Base-by-base conservation (phyloP, 495 filamentous ascomycete species). In the Aspergillus egyptiacus region DNA sequence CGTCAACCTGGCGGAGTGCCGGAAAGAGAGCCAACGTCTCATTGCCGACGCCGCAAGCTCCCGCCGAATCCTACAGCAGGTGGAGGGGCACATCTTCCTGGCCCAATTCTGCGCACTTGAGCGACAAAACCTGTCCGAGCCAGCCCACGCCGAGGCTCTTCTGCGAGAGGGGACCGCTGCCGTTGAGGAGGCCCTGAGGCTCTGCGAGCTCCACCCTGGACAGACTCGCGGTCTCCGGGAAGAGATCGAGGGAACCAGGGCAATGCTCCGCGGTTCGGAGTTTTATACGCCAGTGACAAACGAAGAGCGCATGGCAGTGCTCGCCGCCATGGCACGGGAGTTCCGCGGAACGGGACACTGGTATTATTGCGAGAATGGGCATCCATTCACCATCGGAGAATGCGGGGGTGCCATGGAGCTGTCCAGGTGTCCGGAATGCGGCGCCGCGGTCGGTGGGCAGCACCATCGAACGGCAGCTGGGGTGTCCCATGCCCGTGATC, bases 321-420 rank as follows among this genome's bases (percentile, higher is more conserved):
- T 78, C 19, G 32, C 57, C 2, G 77, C 74, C 2, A 83, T 83
- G 79, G 49, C 67, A 4, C 47, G 39, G 0, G 72, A 73, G 37
- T 81, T 82, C 23, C 49, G 32, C 1, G 71, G 75, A 3, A 83
- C 74, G 6, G 81, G 82, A 1, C 81, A 86, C 60, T 87, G 81
- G 84, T 88, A 86, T 62, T 72, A 71, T 13, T 87, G 83, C 50
- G 61, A 44, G 32, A 87, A 87, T 63, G 75, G 77, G 0, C 80
- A 88, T 64, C 80, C 84, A 23, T 89, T 89, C 55, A 83, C 84
- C 0, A 67, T 87, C 28, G 84, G 85, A 0, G 78, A 89, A 51
- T 91, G 86, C 60, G 87, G 85, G 8, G 79, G 78, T 70, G 78
- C 85, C 0, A 83, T 85, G 75, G 48, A 88, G 62, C 44, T 52